Percentiles rank a stretch among this genome's conserved stretches.
Conservation (phyloP, 1,139 yeast genomes). For the Geotrichum aggregatum region DNA sequence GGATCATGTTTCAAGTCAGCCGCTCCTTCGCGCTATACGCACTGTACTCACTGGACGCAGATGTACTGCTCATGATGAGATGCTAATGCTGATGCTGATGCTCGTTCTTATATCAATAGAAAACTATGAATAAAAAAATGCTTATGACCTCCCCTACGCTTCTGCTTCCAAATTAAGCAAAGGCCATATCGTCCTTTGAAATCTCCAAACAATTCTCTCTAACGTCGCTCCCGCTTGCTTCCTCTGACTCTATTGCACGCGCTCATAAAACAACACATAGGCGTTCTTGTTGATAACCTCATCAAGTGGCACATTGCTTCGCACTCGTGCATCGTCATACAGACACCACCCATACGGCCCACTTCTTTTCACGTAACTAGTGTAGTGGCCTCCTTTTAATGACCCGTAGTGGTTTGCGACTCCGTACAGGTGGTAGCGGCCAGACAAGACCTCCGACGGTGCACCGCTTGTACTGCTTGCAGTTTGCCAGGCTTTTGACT, state of each 20-base stretch:
- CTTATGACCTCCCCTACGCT: too few relatives aligned
- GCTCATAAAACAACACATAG: conserved; percentile 63
- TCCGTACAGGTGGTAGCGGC: conserved; percentile 65
- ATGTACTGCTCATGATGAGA: too few relatives aligned
- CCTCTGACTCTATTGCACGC: conserved; percentile 21
- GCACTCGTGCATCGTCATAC: conserved; percentile 67
- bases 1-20: too few relatives aligned
- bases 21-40: too few relatives aligned
- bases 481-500: too few relatives aligned
- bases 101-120: too few relatives aligned
- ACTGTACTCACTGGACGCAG: too few relatives aligned
- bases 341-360: conserved; percentile 62
- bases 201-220: neutral
- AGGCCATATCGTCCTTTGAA: too few relatives aligned
- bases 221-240: neutral
- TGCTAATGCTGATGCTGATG: too few relatives aligned
- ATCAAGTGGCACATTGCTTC: conserved; percentile 41
- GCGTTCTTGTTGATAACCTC: conserved; percentile 59
- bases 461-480: too few relatives aligned
- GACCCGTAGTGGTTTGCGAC: conserved; percentile 85
- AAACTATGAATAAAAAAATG: too few relatives aligned
- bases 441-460: conserved; percentile 24
- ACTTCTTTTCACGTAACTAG: conserved; percentile 71
- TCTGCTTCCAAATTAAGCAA: too few relatives aligned
- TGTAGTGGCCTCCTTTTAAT: conserved; percentile 86